These are phyloP conservation scores for Oryza glaberrima DNA, from an alignment of 176 grass and related monocot species.

Conservation along the genomic window DNA sequence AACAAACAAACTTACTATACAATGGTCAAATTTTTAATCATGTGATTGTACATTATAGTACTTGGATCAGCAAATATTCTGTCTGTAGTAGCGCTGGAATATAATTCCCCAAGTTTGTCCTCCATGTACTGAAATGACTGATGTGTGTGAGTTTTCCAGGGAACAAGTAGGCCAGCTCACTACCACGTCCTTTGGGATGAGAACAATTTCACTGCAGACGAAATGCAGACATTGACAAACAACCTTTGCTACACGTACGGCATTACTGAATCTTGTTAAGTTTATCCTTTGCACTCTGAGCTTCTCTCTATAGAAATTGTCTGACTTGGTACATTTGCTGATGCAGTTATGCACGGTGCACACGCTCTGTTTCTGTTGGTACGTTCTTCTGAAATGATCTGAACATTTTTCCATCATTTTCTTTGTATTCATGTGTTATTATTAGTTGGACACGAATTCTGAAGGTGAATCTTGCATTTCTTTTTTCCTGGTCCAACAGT, in stretches of 20 bases:
- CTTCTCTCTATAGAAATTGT: constrained; percentile 6
- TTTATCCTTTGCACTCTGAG: constrained; percentile 20
- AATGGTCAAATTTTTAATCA: constrained; percentile 30
- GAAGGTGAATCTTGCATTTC: not conserved
- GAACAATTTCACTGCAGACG: constrained; percentile 76
- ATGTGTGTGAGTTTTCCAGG: constrained; percentile 57
- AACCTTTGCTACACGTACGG: constrained; percentile 99
- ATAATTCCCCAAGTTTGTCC: constrained; percentile 33
- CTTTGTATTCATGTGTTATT: not conserved
- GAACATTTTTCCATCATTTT: not conserved
- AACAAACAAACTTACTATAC: constrained; percentile 35
- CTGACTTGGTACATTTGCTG: constrained; percentile 30
- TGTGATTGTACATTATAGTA: constrained; percentile 45
- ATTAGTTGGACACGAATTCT: not conserved
- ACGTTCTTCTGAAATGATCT: constrained; percentile 19
- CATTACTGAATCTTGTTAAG: not conserved
- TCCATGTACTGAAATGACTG: constrained; percentile 37
- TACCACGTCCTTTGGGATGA: constrained; percentile 93
- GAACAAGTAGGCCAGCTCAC: constrained; percentile 80
- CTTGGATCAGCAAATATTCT: constrained; percentile 31
- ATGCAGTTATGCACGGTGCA: constrained; percentile 95
- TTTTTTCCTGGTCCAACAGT: constrained; percentile 55
- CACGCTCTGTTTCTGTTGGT: constrained; percentile 97
- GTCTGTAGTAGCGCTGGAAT: constrained; percentile 26
- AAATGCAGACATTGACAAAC: constrained; percentile 99